Conservation (phyloP, 176 grass and related monocot species). For the Rhynchospora breviuscula region DNA sequence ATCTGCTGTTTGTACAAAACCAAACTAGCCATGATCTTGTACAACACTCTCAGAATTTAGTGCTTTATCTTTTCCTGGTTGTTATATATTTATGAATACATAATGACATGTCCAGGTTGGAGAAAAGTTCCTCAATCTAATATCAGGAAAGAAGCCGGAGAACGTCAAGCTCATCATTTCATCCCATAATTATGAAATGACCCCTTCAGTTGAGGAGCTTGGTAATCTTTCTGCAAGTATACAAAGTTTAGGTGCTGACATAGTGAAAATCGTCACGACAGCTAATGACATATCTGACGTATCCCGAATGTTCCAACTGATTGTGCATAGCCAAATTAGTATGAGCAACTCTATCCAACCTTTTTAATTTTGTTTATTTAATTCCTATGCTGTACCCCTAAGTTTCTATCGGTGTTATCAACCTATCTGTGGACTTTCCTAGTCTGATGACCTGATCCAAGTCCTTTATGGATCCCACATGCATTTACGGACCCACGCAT, state of each 20-base stretch:
- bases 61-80: neutral
- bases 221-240: conserved; percentile 57
- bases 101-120: conserved; percentile 48
- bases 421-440: neutral
- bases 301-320: conserved; percentile 75
- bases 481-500: no score
- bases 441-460: neutral
- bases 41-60: neutral
- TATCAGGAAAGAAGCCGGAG: conserved; percentile 75
- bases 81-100: neutral
- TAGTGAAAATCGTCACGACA: conserved; percentile 88
- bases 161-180: conserved; percentile 88
- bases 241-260: conserved; percentile 74
- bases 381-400: neutral
- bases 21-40: neutral
- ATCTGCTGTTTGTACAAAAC: neutral
- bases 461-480: no score
- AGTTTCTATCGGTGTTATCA: neutral
- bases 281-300: conserved; percentile 85
- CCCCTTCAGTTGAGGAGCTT: conserved; percentile 70
- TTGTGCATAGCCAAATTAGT: conserved; percentile 68
- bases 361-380: neutral
- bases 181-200: conserved; percentile 83
- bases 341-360: neutral
- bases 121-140: conserved; percentile 59